Evolutionary conservation across 176 grass and related monocot genomes (phyloP), one percentile per base, ranked within the genome.

Genomic region (Bolboschoenus planiculmis): DNA sequence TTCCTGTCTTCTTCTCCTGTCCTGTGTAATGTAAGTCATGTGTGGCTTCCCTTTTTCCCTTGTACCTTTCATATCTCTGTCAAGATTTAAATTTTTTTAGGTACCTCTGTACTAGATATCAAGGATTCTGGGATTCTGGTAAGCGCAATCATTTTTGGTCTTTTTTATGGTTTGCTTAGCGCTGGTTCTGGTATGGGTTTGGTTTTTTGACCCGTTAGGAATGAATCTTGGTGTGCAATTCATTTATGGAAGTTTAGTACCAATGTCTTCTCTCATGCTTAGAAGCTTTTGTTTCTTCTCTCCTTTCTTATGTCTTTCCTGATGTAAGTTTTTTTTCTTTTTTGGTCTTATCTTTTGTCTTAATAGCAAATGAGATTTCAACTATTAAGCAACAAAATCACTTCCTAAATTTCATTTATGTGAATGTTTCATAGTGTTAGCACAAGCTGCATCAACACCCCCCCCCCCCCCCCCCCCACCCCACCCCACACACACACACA

Each of bases 21-120:
- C 56, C 56, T 82, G 37, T 80, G 73, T 35, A 83, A 62, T 76
- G 85, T 87, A 71, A 73, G 85, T 63, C 7, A 55, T 78, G 39
- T 71, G 31, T 42, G 36, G 6, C 24, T 24, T 35, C 15, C 33
- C 21, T 34, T 74, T 81, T 81, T 48, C 66, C 40, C 80, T 34
- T 35, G 48, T 39, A 61, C 76, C 74, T 85, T 39, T 85, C 20
- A 18, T 63, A 80, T 86, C 74, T 55, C 51, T 58, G 48, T 70
- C n/a, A 73, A 31, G 24, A 51, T 34, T 56, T 8, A 51, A 15
- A n/a, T n/a, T n/a, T 23, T 51, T 81, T 81, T 39, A 40, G 48
- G 57, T 10, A 51, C 51, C 37, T 81, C 8, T 61, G 27, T 60
- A 54, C 54, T 82, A 10, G 34, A 76, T 29, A 70, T 26, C 46